These are phyloP conservation scores for Leptoxyphium fumago DNA, from an alignment of 2,329 filamentous ascomycete species.

Conservation along the genomic window DNA sequence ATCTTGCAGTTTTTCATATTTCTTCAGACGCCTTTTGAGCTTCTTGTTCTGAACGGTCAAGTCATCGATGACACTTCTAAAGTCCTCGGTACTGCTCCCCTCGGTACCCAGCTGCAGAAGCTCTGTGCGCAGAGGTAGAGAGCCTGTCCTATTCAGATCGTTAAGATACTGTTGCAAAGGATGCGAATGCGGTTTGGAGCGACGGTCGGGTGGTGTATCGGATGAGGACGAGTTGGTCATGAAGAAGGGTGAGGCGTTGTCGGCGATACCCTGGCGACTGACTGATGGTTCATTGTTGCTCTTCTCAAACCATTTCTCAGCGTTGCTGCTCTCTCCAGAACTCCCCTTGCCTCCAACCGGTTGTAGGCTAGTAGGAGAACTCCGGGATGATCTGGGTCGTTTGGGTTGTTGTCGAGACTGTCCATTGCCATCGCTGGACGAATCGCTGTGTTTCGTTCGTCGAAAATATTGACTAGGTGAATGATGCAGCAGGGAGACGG, in stretches of 20 bases:
- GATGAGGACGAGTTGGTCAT: slow-evolving; percentile 25
- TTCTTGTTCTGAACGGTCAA: slow-evolving; percentile 72
- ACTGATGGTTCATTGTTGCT: slow-evolving; percentile 34
- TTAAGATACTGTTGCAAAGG: slow-evolving; percentile 5
- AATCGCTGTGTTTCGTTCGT: slow-evolving; percentile 7
- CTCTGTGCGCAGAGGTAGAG: slow-evolving; percentile 16
- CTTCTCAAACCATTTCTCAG: slow-evolving; percentile 37
- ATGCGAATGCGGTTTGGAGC: slow-evolving; percentile 4
- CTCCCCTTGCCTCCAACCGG: slow-evolving; percentile 25
- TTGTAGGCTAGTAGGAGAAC: slow-evolving; percentile 26
- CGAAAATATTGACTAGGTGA: slow-evolving; percentile 7
- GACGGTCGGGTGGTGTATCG: slow-evolving; percentile 24
- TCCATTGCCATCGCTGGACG: slow-evolving; percentile 3
- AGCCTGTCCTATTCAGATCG: slow-evolving; percentile 1
- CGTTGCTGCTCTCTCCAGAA: slow-evolving; percentile 37
- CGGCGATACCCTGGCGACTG: slow-evolving; percentile 23
- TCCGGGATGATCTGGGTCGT: slow-evolving; percentile 6
- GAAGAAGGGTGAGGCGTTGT: slow-evolving; percentile 31
- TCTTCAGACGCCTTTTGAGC: slow-evolving; percentile 56
- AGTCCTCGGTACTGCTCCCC: slow-evolving; percentile 56
- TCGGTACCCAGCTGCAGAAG: slow-evolving; percentile 28
- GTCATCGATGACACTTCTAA: slow-evolving; percentile 73
- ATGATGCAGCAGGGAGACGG: slow-evolving; percentile 31
- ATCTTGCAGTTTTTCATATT: slow-evolving; percentile 52
- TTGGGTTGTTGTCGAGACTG: slow-evolving; percentile 4